Percentiles rank a stretch among this genome's conserved stretches.
Evolutionary conservation across 83 land plant species (phyloP).

Genomic region (Larix sibirica): DNA sequence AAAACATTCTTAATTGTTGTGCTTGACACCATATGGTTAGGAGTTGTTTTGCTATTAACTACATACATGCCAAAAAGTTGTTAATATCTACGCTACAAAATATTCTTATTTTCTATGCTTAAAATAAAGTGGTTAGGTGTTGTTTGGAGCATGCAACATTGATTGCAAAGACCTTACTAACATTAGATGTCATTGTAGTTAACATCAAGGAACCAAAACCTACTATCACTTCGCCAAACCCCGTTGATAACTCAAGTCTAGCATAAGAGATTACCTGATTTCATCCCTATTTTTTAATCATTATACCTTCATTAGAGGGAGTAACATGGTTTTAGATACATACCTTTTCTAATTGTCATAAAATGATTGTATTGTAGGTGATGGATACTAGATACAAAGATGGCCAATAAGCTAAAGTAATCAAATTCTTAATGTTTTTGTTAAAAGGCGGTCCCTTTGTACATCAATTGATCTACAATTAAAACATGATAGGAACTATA

Average conservation of each 20-base stretch:
- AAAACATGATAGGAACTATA: not conserved
- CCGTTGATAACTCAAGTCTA: slow-evolving; percentile 72
- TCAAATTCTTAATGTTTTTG: not conserved
- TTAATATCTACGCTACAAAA: not conserved
- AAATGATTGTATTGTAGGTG: not conserved
- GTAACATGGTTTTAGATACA: not conserved
- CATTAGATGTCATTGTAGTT: slow-evolving; percentile 57
- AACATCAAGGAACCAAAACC: slow-evolving; percentile 48
- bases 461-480: not conserved
- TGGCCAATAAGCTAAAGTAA: too few relatives aligned
- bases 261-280: not conserved
- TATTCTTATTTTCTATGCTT: not conserved
- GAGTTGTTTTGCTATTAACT: not conserved
- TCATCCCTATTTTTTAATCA: not conserved
- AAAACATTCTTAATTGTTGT: not conserved
- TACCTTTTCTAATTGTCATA: not conserved
- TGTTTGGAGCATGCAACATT: slow-evolving; percentile 72
- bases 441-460: not conserved
- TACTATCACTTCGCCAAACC: slow-evolving; percentile 47
- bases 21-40: not conserved
- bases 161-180: slow-evolving; percentile 75
- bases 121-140: slow-evolving; percentile 49
- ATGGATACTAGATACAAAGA: not conserved
- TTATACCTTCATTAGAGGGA: not conserved
- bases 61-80: not conserved